Base-by-base conservation (phyloP, 306 rosid genomes). In the Dalbergia oliveri region DNA sequence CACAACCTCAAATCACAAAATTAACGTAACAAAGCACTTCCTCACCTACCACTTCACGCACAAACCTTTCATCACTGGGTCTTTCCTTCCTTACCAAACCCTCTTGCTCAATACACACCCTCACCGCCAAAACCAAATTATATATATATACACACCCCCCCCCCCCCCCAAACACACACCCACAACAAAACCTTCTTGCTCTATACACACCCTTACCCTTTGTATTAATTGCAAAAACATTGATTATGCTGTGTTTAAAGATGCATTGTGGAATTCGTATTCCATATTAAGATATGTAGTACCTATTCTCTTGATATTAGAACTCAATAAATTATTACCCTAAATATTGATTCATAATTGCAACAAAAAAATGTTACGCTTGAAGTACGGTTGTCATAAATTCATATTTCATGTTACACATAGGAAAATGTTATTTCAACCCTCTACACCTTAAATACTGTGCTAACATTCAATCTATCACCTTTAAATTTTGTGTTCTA, bases 51-150 rank as follows among this genome's bases (percentile, higher is more conserved):
- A 53, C 59, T 1, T 5, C 23, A 44, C 70, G 15, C 72, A 14
- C 88, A 72, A 69, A 39, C 60, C 69, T 11, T 59, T 43, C 60
- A 9, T 35, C 82, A 54, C 26, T 59, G 14, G 16, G 39, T 13
- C 37, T 18, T 61, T 31, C 74, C 43, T 64, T 23, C 76, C 83
- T 61, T 81, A 84, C 88, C 88, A 84, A 89, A 73, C 86, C 75
- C 78, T 69, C 77, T 67, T 63, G 51, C 6, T 69, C 71, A 5
- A 9, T 16, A 5, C 34, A 53, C 59, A 16, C 21, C 59, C 59
- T 53, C 19, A 51, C 0, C 15, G 53, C 53, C 53, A 47, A 11
- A 47, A 43, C 2, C 47, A 2, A 37, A 4, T 37, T 2, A 4
- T 37, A 37, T 37, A 37, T 37, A 37, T 41, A 41, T 1, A 21